Base-by-base conservation (phyloP, 768 basidiomycete species). In the Leccinum fibrillosum region DNA sequence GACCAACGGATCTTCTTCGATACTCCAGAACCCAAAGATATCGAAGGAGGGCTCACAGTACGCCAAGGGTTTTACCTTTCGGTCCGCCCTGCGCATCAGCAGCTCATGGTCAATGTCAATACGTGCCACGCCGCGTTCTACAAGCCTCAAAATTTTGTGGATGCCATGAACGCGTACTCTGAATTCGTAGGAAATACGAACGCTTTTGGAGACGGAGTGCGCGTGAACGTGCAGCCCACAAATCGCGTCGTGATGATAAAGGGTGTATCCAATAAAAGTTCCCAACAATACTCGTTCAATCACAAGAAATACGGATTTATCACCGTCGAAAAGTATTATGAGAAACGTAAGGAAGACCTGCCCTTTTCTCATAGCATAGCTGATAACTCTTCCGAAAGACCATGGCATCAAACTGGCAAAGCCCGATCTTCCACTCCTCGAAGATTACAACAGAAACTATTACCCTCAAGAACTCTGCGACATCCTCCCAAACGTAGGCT, bases 221-320 rank as follows among this genome's bases (percentile, higher is more conserved):
- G 90, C 28, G 76, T 93, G 63, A 81, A 82, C 2, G 80, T 73
- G 2, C 85, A 84, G 68, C 77, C 90, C 10, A 81, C 82, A 12
- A 85, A 88, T 55, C 82, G 71, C 66, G 88, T 88, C 67, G 83
- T 86, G 0, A 79, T 91, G 66, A 88, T 92, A 65, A 83, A 83
- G 66, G 69, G 74, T 2, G 61, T 88, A 2, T 75, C 79, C 11
- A 71, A 75, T 17, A 19, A 58, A 30, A 77, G 59, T 5, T 71
- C 82, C 2, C 66, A 58, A 12, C 66, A 76, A 52, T 15, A 85
- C 66, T 69, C 67, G 3, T 67, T 89, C 3, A 74, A 78, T 7
- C 73, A 75, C 23, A 11, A 63, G 8, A 68, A 75, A 34, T 63
- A 69, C 25, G 72, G 71, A 3, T 66, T 62, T 4, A 67, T 82